Evolutionary conservation across 2,329 filamentous ascomycete species (phyloP), one percentile per base, ranked within the genome.

Genomic region (Alternaria arbusti): DNA sequence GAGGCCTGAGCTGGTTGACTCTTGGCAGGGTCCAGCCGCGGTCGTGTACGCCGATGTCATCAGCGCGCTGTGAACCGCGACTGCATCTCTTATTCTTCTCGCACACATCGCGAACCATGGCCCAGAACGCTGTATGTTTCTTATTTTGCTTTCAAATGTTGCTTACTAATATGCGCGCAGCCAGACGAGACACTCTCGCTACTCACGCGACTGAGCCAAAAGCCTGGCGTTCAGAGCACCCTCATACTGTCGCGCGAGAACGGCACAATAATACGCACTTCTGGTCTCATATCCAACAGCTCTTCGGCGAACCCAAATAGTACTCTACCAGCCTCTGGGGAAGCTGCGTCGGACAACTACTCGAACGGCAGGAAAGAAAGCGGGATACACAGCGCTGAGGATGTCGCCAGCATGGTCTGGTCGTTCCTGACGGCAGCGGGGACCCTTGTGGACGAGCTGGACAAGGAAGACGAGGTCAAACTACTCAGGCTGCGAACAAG

Each of bases 381-480:
- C 28, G 83, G 82, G n/a, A 84, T 86, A 59, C 86, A 86, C 71
- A 89, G 85, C 46, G 86, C 90, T 8, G 90, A 92, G 74, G 90
- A 94, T 66, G 89, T 95, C 64, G 92, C 92, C 8, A 84, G 86
- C 54, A 86, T 93, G 83, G 90, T 95, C 2, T 94, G 90, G 89
- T 87, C 86, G 57, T 94, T 92, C 79, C 85, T 94, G 65, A 89
- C 88, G 68, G 86, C 85, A 10, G 90, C 91, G 2, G 90, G 89
- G 17, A 86, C 84, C 44, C 81, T 95, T 68, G 88, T 94, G n/a
- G 85, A 89, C 66, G 90, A 90, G 64, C 82, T 95, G 71, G 91
- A 94, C 74, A 84, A 86, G 30, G 90, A 94, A 82, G 92, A 96
- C 73, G 92, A 94, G 76, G 81, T 94, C 66, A 93, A 90, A 80